These are phyloP conservation scores for Brassica juncea DNA, from an alignment of 345 rosid species.

Conservation along the genomic window DNA sequence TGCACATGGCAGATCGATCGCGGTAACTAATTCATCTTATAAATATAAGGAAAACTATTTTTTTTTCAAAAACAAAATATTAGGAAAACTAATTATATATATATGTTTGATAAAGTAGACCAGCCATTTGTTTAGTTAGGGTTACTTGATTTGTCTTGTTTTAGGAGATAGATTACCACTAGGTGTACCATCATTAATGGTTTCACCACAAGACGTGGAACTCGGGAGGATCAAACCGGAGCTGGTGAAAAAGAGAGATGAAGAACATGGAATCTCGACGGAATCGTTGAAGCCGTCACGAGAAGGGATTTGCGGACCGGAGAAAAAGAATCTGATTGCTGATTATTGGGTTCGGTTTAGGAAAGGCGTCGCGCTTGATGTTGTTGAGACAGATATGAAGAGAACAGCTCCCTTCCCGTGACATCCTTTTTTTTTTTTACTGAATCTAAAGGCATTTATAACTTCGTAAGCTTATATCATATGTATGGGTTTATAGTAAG, in stretches of 20 bases:
- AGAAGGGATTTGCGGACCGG: constrained; percentile 59
- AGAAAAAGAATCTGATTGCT: constrained; percentile 60
- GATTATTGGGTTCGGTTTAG: constrained; percentile 79
- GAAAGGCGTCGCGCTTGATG: constrained; percentile 61
- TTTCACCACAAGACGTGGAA: constrained; percentile 69
- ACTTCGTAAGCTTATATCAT: neutral
- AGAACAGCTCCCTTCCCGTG: constrained; percentile 53
- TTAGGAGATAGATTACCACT: constrained; percentile 71
- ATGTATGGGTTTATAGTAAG: neutral
- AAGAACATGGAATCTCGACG: constrained; percentile 50
- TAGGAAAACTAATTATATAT: neutral
- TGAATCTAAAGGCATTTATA: neutral
- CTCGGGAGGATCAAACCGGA: constrained; percentile 53
- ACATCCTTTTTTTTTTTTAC: neutral
- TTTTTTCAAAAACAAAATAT: neutral
- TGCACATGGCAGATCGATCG: constrained; percentile 89
- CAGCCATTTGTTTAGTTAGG: neutral
- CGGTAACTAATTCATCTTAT: constrained; percentile 38
- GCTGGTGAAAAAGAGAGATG: constrained; percentile 52
- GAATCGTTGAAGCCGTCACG: constrained; percentile 46
- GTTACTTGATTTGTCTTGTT: neutral
- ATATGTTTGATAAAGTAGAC: neutral
- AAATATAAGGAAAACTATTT: too few species aligned
- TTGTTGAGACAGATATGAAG: constrained; percentile 52
- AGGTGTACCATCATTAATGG: constrained; percentile 67